Evolutionary conservation across 2,329 filamentous ascomycete species (phyloP), one percentile per base, ranked within the genome.

Genomic region (Metarhizium humberi): DNA sequence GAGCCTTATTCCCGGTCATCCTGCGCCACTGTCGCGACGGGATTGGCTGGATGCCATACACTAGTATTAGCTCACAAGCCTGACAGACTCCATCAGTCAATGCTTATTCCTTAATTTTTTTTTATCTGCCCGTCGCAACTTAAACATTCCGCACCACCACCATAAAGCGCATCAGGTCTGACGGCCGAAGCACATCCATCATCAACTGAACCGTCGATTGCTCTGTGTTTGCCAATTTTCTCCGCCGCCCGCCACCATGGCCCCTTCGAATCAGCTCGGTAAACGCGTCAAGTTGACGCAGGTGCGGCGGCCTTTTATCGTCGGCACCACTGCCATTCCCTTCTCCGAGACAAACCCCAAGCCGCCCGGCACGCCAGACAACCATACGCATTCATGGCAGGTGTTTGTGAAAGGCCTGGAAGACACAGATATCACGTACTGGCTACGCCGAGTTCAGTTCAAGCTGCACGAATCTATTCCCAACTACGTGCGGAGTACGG

Each of bases 381-480:
- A 95, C 71, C 94, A 99, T 76, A 97, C 92, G 36, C 95, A 97
- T 76, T 90, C 88, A 59, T 99, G 94, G 94, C 86, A 88, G 66
- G 90, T 97, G 60, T 97, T 95, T 70, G 90, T 99, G 56, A 88
- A 88, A 67, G 90, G 92, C 50, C 79, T 96, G 54, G 90, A 95
- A 64, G 89, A 90, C 69, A 88, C 90, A 57, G 90, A 96, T 67
- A 87, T 97, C 61, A 91, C 89, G 32, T 94, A 95, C 71, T 99
- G 94, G 91, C 80, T 97, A 61, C 90, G 92, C 56, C 92, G 95
- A 65, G 92, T 99, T 1, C 92, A 96, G 70, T 99, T 99, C 75
- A 97, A 97, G 72, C 83, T 99, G 16, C 92, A 96, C 77, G 92
- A 97, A 71, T 96, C 92, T 10, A 97, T 96, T 69, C 86, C 90